A percentile compares a stretch with the other conserved stretches of the same genome.
These are phyloP conservation scores for Microcyclospora pomicola DNA, from an alignment of 2,329 filamentous ascomycete species.

Conservation along the genomic window DNA sequence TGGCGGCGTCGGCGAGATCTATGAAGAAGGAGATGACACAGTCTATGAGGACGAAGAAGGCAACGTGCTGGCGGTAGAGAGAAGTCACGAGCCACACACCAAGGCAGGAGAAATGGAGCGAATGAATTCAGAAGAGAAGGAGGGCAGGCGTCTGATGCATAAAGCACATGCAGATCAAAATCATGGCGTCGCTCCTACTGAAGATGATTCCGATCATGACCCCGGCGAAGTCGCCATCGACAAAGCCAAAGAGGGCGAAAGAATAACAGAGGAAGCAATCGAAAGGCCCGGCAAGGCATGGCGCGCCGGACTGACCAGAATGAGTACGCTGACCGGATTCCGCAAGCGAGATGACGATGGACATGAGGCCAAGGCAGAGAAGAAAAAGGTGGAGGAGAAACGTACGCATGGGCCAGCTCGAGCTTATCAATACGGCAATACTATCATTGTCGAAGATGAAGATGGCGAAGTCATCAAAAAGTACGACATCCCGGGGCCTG, in stretches of 20 bases:
- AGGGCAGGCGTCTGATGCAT: slow-evolving; percentile 39
- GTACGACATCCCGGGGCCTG: slow-evolving; percentile 52
- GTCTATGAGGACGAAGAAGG: slow-evolving; percentile 77
- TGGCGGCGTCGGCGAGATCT: slow-evolving; percentile 47
- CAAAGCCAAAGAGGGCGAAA: slow-evolving; percentile 50
- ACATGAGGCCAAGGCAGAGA: slow-evolving; percentile 15
- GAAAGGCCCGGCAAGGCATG: slow-evolving; percentile 28
- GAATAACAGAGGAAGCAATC: slow-evolving; percentile 49
- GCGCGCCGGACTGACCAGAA: slow-evolving; percentile 29
- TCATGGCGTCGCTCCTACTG: slow-evolving; percentile 30
- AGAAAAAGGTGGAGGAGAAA: slow-evolving; percentile 25
- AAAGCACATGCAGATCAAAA: slow-evolving; percentile 32
- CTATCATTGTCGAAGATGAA: slow-evolving; percentile 79
- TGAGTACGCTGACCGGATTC: slow-evolving; percentile 22
- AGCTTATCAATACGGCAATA: slow-evolving; percentile 76
- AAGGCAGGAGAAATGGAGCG: slow-evolving; percentile 51
- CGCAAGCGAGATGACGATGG: slow-evolving; percentile 25
- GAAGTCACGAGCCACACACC: slow-evolving; percentile 31
- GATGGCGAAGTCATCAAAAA: slow-evolving; percentile 78
- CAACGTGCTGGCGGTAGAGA: slow-evolving; percentile 61
- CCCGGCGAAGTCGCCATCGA: slow-evolving; percentile 27
- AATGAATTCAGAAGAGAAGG: slow-evolving; percentile 43
- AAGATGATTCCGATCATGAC: slow-evolving; percentile 31
- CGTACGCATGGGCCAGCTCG: slow-evolving; percentile 57
- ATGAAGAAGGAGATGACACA: slow-evolving; percentile 64